These are phyloP conservation scores for Colletotrichum eleusines DNA, from an alignment of 2,329 filamentous ascomycete species.

Conservation along the genomic window DNA sequence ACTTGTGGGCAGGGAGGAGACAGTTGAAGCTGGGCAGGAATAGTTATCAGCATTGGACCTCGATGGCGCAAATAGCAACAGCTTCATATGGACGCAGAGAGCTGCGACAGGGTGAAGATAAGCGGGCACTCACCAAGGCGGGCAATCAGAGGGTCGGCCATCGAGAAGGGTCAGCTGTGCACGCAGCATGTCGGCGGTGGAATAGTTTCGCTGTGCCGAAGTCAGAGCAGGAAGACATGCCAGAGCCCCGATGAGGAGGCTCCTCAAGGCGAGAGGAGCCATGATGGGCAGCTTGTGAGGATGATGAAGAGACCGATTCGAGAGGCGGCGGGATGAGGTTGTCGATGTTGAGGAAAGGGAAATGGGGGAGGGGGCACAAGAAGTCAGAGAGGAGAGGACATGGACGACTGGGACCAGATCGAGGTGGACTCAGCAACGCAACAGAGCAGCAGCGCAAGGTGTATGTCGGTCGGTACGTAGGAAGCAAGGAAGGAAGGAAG, in stretches of 20 bases:
- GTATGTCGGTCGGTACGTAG: not conserved
- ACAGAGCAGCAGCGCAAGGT: slow-evolving; percentile 11
- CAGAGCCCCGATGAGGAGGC: slow-evolving; percentile 56
- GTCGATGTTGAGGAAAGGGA: slow-evolving; percentile 8
- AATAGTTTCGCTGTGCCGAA: slow-evolving; percentile 64
- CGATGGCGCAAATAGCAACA: slow-evolving; percentile 1
- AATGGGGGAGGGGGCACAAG: not conserved
- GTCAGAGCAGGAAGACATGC: slow-evolving; percentile 55
- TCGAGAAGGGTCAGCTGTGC: slow-evolving; percentile 78
- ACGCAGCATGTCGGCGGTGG: slow-evolving; percentile 68
- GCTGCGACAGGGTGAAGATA: slow-evolving; percentile 44
- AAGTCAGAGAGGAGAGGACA: slow-evolving; percentile 15
- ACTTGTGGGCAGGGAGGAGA: slow-evolving; percentile 90
- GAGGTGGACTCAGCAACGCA: slow-evolving; percentile 9
- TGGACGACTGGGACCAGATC: slow-evolving; percentile 7
- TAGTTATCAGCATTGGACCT: slow-evolving; percentile 41
- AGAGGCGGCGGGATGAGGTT: slow-evolving; percentile 2
- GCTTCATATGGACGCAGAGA: too few relatives aligned
- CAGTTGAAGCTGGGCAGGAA: slow-evolving; percentile 86
- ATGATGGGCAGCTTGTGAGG: slow-evolving; percentile 47
- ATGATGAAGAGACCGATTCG: slow-evolving; percentile 22
- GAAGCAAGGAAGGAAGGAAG: not conserved
- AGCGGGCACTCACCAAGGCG: slow-evolving; percentile 72
- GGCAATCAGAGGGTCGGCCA: slow-evolving; percentile 80
- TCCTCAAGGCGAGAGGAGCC: slow-evolving; percentile 54